Percentiles rank a stretch among this genome's conserved stretches.
phyloP scores from a whole-genome alignment of 1,284 basidiomycete species.

The Singerocomus rubriflavus region DNA sequence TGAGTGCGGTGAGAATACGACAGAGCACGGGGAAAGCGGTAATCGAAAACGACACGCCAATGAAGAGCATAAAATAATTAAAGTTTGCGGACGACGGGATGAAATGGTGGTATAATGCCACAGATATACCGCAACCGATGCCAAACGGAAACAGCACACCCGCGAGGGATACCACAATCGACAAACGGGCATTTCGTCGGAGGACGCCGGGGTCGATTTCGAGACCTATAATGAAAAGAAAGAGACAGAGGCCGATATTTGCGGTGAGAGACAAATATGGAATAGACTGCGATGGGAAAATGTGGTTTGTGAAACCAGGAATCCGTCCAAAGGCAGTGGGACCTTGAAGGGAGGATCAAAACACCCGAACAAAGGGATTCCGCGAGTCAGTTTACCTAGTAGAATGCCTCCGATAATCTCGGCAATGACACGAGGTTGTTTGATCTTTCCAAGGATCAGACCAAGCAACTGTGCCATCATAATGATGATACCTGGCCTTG shows the following conservation, averaged over 20 bases:
- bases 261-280: slow-evolving; percentile 85
- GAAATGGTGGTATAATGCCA: slow-evolving; percentile 80
- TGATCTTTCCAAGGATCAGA: slow-evolving; percentile 65
- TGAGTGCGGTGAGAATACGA: slow-evolving; percentile 78
- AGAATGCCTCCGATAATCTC: slow-evolving; percentile 89
- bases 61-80: slow-evolving; percentile 92
- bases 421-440: slow-evolving; percentile 85
- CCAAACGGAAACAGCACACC: slow-evolving; percentile 82
- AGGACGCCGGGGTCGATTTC: slow-evolving; percentile 82
- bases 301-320: slow-evolving; percentile 76
- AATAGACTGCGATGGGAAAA: slow-evolving; percentile 74
- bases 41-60: slow-evolving; percentile 89
- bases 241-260: slow-evolving; percentile 92
- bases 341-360: slow-evolving; percentile 36
- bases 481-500: slow-evolving; percentile 47
- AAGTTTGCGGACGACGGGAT: slow-evolving; percentile 63
- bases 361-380: too few species aligned
- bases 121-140: slow-evolving; percentile 79
- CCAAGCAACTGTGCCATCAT: slow-evolving; percentile 77
- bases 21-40: slow-evolving; percentile 95
- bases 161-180: slow-evolving; percentile 50
- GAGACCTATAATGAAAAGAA: slow-evolving; percentile 89
- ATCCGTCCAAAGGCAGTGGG: slow-evolving; percentile 77
- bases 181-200: slow-evolving; percentile 45
- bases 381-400: slow-evolving; percentile 48